Conservation (phyloP, 83 land plant genomes). For the Picea mariana region DNA sequence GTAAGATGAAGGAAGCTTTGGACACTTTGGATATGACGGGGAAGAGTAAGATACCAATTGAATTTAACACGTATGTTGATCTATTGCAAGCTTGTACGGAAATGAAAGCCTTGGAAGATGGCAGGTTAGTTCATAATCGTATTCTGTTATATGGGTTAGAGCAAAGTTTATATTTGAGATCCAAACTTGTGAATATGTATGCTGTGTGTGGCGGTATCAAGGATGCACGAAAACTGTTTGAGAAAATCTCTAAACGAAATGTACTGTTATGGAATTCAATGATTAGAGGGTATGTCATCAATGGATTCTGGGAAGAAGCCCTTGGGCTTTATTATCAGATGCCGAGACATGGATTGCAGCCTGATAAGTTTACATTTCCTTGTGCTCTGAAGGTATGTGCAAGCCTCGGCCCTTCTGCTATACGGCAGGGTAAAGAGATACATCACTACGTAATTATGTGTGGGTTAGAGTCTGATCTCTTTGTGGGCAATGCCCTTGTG, state of each 20-base stretch:
- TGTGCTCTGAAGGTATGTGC: constrained; percentile 26
- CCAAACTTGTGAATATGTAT: constrained; percentile 10
- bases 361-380: constrained; percentile 24
- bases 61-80: too few species aligned
- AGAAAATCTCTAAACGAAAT: background rate
- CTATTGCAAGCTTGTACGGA: too few species aligned
- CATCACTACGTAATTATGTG: constrained; percentile 41
- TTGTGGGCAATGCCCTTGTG: constrained; percentile 45
- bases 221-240: background rate
- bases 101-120: too few species aligned
- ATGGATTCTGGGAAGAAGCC: constrained; percentile 16
- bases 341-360: background rate
- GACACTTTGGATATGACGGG: too few species aligned
- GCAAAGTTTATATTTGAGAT: background rate
- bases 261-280: constrained; percentile 23
- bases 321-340: constrained; percentile 19
- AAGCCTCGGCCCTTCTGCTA: constrained; percentile 1
- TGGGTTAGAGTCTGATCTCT: constrained; percentile 32
- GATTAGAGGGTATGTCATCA: constrained; percentile 21
- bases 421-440: constrained; percentile 31
- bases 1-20: too few species aligned
- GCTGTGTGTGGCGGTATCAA: background rate
- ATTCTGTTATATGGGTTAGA: too few species aligned
- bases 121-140: too few species aligned
- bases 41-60: too few species aligned